phyloP scores from a whole-genome alignment of 1,284 basidiomycete species.

The Vanrija sp. region DNA sequence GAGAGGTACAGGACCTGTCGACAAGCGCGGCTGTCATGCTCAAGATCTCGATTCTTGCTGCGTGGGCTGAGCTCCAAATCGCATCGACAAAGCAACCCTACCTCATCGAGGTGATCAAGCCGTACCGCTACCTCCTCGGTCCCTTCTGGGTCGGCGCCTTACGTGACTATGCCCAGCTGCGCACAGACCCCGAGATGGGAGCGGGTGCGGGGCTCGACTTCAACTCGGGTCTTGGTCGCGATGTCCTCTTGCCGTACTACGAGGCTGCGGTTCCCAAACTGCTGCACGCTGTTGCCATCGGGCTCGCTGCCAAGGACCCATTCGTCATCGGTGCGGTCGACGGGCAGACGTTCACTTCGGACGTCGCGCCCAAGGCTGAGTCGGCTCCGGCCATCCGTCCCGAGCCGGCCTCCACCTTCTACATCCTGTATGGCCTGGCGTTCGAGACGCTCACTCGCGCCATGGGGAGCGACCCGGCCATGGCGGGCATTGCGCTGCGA shows the following conservation, averaged over 20 bases:
- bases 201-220: slow-evolving; percentile 70
- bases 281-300: slow-evolving; percentile 77
- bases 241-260: slow-evolving; percentile 91
- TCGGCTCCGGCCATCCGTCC: slow-evolving; percentile 48
- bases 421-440: slow-evolving; percentile 83
- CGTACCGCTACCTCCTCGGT: slow-evolving; percentile 69
- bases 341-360: slow-evolving; percentile 56
- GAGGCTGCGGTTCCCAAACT: slow-evolving; percentile 76
- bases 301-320: slow-evolving; percentile 68
- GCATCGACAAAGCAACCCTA: slow-evolving; percentile 72
- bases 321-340: slow-evolving; percentile 75
- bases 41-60: slow-evolving; percentile 85
- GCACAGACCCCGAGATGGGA: slow-evolving; percentile 77
- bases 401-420: slow-evolving; percentile 80
- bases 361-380: slow-evolving; percentile 17
- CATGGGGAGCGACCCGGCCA: slow-evolving; percentile 54
- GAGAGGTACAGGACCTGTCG: slow-evolving; percentile 80
- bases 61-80: slow-evolving; percentile 91
- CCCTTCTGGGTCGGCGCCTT: slow-evolving; percentile 85
- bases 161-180: slow-evolving; percentile 86
- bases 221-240: slow-evolving; percentile 78
- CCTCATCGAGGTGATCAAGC: slow-evolving; percentile 75
- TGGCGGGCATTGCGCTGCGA: slow-evolving; percentile 64
- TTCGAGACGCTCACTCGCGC: slow-evolving; percentile 80
- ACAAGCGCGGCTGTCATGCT: slow-evolving; percentile 95